Conservation (phyloP, 2,329 filamentous ascomycete species). For the Botrytis byssoidea region DNA sequence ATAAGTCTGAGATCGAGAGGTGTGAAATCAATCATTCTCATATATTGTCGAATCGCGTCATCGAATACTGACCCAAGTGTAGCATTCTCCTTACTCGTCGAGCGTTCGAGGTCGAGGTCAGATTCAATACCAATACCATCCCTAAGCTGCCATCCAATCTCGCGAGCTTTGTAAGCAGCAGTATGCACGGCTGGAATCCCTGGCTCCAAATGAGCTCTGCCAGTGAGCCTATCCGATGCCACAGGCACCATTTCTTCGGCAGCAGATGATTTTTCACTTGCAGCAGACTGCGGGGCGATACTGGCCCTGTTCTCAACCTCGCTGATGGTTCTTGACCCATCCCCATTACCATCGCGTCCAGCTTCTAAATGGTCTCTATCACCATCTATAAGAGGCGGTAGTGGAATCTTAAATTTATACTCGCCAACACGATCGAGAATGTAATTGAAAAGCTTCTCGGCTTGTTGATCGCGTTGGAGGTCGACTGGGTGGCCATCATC, state of each 20-base stretch:
- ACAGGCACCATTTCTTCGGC: slow-evolving; percentile 58
- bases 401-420: slow-evolving; percentile 76
- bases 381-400: slow-evolving; percentile 73
- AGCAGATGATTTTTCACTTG: slow-evolving; percentile 30
- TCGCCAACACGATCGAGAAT: slow-evolving; percentile 87
- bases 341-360: slow-evolving; percentile 72
- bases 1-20: slow-evolving; percentile 85
- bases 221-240: slow-evolving; percentile 67
- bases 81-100: slow-evolving; percentile 60
- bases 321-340: slow-evolving; percentile 69
- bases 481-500: slow-evolving; percentile 80
- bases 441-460: slow-evolving; percentile 93
- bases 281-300: slow-evolving; percentile 57
- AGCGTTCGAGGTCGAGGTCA: slow-evolving; percentile 68
- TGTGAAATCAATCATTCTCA: slow-evolving; percentile 75
- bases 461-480: slow-evolving; percentile 71
- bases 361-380: slow-evolving; percentile 79
- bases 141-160: slow-evolving; percentile 80
- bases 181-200: slow-evolving; percentile 67
- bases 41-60: slow-evolving; percentile 85
- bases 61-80: slow-evolving; percentile 91
- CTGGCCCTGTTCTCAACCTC: slow-evolving; percentile 64
- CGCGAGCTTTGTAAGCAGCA: slow-evolving; percentile 72
- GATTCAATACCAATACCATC: slow-evolving; percentile 59
- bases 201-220: slow-evolving; percentile 68